Evolutionary conservation across 768 basidiomycete genomes (phyloP), one percentile per base, ranked within the genome.

Genomic region (Fomitopsis pulvina): DNA sequence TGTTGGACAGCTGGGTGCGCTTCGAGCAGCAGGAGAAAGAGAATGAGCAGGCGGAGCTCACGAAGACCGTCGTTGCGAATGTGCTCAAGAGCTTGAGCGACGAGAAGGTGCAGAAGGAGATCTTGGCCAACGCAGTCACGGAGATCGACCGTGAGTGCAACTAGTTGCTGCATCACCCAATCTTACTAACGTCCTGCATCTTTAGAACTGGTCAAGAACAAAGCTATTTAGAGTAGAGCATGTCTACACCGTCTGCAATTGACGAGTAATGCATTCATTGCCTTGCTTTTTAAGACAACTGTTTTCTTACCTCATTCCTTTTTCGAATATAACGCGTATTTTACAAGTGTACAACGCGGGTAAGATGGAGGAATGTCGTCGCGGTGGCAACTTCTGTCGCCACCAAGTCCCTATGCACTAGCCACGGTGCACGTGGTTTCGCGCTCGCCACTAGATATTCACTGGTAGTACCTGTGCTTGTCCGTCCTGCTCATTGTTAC

Each of bases 1-100:
- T 98, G 34, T 81, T 99, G 50, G 96, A 98, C 76, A 90, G 88
- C 67, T 96, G 94, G 94, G 95, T 93, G 50, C 88, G 96, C 65
- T 93, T 84, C 71, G 95, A 98, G 76, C 94, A 96, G 65, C 91
- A 94, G 66, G 77, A 82, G 64, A 92, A 96, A 77, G 94, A 99
- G 76, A 87, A 80, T 63, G 92, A 99, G 74, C 96, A 99, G 79
- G 78, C 83, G 27, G 88, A 91, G 45, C 83, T 99, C 50, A 86
- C 92, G 56, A 83, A 86, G 78, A 72, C 75, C 45, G 87, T 99
- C 65, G 88, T 96, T 60, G 80, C 83, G 51, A 92, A 89, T 67
- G 95, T 97, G 55, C 76, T 90, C 64, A 81, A 83, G 64, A 76
- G 75, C 60, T 69, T 98, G 56, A 73, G 79, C 66, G 93, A 97